Percentiles rank a stretch among this genome's conserved stretches.
These are phyloP conservation scores for Biscogniauxia marginata DNA, from an alignment of 2,329 filamentous ascomycete species.

Conservation along the genomic window DNA sequence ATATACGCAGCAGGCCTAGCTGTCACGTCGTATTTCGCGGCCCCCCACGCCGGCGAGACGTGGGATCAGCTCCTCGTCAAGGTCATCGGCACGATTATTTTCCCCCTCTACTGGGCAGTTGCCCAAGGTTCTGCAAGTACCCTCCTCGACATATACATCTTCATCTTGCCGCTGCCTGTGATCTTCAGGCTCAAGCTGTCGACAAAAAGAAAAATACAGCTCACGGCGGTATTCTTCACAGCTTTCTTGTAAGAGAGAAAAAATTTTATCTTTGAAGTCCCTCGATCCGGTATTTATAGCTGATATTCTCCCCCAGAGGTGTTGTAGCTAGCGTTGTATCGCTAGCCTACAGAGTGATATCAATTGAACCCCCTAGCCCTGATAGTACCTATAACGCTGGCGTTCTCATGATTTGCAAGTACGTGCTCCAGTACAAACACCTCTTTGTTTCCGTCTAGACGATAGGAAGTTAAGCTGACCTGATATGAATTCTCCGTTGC, in stretches of 20 bases:
- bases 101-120: conserved; percentile 1
- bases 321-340: conserved; percentile 6
- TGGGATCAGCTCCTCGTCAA: conserved; percentile 5
- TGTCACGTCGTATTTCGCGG: conserved; percentile 3
- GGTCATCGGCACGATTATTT: background rate
- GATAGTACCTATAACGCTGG: background rate
- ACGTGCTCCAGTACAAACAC: background rate
- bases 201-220: conserved; percentile 4
- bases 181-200: conserved; percentile 9
- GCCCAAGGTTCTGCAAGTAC: conserved; percentile 1
- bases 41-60: conserved; percentile 5
- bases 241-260: conserved; percentile 7
- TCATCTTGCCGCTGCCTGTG: conserved; percentile 10
- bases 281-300: background rate
- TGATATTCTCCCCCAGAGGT: conserved; percentile 4
- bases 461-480: too few species aligned
- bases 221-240: conserved; percentile 10
- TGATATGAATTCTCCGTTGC: too few species aligned
- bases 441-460: background rate
- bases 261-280: too few species aligned
- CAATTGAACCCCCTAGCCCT: background rate
- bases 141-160: conserved; percentile 9
- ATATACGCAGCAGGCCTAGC: conserved; percentile 6
- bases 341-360: conserved; percentile 4
- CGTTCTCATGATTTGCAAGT: background rate